Percentiles rank a stretch among this genome's conserved stretches.
These are phyloP conservation scores for Daldinia concentrica DNA, from an alignment of 495 filamentous ascomycete genomes.

Conservation along the genomic window DNA sequence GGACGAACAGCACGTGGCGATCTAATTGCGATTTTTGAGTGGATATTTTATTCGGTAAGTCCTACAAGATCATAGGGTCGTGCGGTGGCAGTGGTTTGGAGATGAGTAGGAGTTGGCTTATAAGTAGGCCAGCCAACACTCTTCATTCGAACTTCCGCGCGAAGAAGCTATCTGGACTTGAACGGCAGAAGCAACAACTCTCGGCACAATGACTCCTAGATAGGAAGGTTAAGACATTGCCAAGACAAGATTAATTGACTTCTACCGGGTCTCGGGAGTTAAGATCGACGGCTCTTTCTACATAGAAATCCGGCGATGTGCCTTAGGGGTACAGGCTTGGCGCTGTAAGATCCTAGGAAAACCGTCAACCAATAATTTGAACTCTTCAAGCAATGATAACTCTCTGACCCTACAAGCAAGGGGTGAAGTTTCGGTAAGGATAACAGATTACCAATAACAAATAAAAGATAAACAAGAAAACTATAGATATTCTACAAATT, in stretches of 20 bases:
- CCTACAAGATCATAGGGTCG: not conserved
- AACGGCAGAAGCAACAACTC: not conserved
- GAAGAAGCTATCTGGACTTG: not conserved
- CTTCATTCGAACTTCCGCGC: not conserved
- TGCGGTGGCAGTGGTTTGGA: not conserved
- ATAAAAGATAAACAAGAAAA: no score
- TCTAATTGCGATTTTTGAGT: no score
- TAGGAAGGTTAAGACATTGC: not conserved
- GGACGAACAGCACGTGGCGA: not conserved
- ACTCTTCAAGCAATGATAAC: no score
- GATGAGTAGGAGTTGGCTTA: no score
- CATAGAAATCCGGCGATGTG: not conserved
- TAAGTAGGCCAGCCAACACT: no score
- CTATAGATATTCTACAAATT: no score
- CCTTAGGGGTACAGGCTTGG: not conserved
- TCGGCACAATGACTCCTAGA: not conserved
- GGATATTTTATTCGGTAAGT: no score
- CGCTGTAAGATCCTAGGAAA: not conserved
- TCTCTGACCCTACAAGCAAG: no score
- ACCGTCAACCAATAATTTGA: not conserved
- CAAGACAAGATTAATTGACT: not conserved
- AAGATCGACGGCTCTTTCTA: not conserved
- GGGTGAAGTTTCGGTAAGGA: no score
- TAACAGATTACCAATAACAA: no score
- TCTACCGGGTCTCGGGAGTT: not conserved